These are phyloP conservation scores for Spathaspora sp. DNA, from an alignment of 1,139 yeast genomes.

Conservation along the genomic window DNA sequence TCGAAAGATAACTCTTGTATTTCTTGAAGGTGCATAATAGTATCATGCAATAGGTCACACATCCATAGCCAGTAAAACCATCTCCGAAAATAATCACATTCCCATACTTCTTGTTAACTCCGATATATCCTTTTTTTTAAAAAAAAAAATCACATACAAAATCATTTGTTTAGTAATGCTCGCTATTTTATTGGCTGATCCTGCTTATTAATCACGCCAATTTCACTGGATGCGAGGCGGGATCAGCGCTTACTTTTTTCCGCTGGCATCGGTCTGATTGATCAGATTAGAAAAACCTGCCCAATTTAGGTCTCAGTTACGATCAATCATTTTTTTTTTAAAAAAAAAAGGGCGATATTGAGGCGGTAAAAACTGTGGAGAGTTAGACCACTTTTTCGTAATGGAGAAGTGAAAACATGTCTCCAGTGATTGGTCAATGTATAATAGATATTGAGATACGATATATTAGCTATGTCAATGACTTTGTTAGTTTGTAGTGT, in stretches of 20 bases:
- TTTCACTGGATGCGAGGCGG: neutral
- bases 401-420: conserved; percentile 41
- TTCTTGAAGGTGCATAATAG: too few relatives aligned
- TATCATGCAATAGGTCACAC: too few relatives aligned
- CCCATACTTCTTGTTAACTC: neutral
- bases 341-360: neutral
- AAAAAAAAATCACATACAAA: neutral
- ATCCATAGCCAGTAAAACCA: too few relatives aligned
- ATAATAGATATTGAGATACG: too few relatives aligned
- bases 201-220: neutral
- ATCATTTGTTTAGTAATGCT: neutral
- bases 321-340: neutral
- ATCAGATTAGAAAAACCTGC: conserved; percentile 3
- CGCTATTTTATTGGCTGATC: neutral
- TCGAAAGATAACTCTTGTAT: too few relatives aligned
- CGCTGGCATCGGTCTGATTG: neutral
- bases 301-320: conserved; percentile 1
- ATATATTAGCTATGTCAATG: too few relatives aligned
- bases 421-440: too few relatives aligned
- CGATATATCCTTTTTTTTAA: neutral
- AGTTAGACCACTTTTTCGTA: conserved; percentile 47
- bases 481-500: too few relatives aligned
- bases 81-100: too few relatives aligned
- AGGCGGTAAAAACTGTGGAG: conserved; percentile 24
- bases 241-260: too few relatives aligned